Evolutionary conservation across 208 protist species (phyloP), one percentile per base, ranked within the genome.

Genomic region (Acanthamoeba sp.): DNA sequence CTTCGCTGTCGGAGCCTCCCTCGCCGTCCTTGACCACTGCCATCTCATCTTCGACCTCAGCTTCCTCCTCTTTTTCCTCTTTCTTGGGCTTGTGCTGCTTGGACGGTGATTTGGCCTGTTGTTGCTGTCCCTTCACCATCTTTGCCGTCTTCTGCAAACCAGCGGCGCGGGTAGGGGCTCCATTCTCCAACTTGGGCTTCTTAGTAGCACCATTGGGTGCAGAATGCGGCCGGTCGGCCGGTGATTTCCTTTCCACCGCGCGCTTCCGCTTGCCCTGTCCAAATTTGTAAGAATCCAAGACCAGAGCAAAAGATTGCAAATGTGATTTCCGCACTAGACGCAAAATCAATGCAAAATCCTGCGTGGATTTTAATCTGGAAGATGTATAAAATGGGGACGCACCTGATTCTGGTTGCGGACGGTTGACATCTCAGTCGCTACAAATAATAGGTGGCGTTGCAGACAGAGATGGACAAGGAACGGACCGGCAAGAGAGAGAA

Each of bases 111-210:
- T n/a, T 59, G 52, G 69, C 69, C 69, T 24, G 59, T n/a, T 36
- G 59, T 2, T 24, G 59, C 59, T 36, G 59, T 2, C 9, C 18
- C 18, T 78, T 78, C 20, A 78, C 36, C 69, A 78, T 73, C 14
- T 22, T 7, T 2, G 27, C 32, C 5, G 64, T 32, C 64, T 73
- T 73, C 29, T 73, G 64, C 64, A 73, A 40, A 9, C 10, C 32
- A 36, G 64, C 27, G 7, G 22, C 29, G 32, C 7, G 14, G 7
- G 36, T 6, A 36, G 69, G 36, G 6, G 2, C 29, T 27, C 69
- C 38, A 48, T 78, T 38, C 69, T 78, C 36, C 69, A 78, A 27
- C 5, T 78, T 78, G 36, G 36, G 34, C 69, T 78, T 78, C 69
- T 78, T 78, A n/a, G 52, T 5, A 59, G 5, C 52, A 59, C 16